Percentiles rank a stretch among this genome's conserved stretches.
These are phyloP conservation scores for Phytophthora chlamydospora DNA, from an alignment of 352 stramenopile species.

Conservation along the genomic window DNA sequence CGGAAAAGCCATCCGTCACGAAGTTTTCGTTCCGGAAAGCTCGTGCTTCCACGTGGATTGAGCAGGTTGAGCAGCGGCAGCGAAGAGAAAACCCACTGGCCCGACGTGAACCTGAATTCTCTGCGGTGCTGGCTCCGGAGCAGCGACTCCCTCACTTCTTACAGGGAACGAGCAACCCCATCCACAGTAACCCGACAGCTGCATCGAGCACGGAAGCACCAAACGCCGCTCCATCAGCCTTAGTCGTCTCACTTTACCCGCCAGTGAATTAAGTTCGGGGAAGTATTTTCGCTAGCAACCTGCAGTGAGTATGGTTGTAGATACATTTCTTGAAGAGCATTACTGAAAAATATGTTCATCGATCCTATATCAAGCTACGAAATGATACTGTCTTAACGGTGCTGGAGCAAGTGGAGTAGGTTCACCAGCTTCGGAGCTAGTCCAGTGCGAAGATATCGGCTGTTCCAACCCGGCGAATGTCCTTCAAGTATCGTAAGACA, in stretches of 20 bases:
- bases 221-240: neutral
- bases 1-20: slow-evolving; percentile 61
- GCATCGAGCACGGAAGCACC: neutral
- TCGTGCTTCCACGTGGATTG: slow-evolving; percentile 64
- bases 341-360: slow-evolving; percentile 6
- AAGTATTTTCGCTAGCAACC: neutral
- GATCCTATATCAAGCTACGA: slow-evolving; percentile 47
- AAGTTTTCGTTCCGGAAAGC: slow-evolving; percentile 67
- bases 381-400: slow-evolving; percentile 27
- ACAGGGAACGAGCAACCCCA: slow-evolving; percentile 48
- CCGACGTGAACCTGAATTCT: slow-evolving; percentile 13
- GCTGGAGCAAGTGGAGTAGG: neutral
- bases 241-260: slow-evolving; percentile 16
- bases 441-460: slow-evolving; percentile 51
- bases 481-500: slow-evolving; percentile 54
- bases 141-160: slow-evolving; percentile 56
- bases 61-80: slow-evolving; percentile 64
- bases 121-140: slow-evolving; percentile 22
- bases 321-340: neutral
- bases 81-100: slow-evolving; percentile 46
- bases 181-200: slow-evolving; percentile 36
- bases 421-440: slow-evolving; percentile 51
- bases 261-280: slow-evolving; percentile 5
- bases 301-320: too few relatives aligned
- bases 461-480: slow-evolving; percentile 21